phyloP scores from a whole-genome alignment of 2,329 filamentous ascomycete species.

The Mycosphaerella arachidis region DNA sequence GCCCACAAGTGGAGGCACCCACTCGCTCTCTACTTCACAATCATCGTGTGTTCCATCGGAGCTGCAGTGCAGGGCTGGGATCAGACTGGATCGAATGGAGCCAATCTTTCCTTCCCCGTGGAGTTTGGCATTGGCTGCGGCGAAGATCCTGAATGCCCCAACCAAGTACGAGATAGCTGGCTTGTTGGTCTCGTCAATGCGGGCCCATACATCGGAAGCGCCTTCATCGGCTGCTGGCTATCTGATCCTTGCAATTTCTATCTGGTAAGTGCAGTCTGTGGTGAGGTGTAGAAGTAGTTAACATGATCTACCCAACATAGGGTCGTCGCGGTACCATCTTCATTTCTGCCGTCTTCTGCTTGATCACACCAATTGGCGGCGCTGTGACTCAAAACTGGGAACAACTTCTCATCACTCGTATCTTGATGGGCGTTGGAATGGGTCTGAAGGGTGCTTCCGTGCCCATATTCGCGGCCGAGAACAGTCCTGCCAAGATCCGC shows the following conservation, averaged over 20 bases:
- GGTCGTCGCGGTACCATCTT: constrained; percentile 39
- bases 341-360: constrained; percentile 49
- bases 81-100: constrained; percentile 50
- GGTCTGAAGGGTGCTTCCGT: constrained; percentile 43
- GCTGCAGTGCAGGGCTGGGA: constrained; percentile 52
- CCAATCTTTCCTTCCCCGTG: constrained; percentile 48
- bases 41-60: constrained; percentile 50
- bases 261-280: constrained; percentile 10
- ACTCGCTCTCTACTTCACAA: constrained; percentile 45
- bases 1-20: constrained; percentile 50
- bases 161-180: constrained; percentile 48
- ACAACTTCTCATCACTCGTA: constrained; percentile 37
- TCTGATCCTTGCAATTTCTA: constrained; percentile 43
- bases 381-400: constrained; percentile 55
- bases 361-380: constrained; percentile 65
- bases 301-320: not conserved
- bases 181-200: constrained; percentile 65
- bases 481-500: constrained; percentile 51
- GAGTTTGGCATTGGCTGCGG: constrained; percentile 30
- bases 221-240: constrained; percentile 19
- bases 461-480: constrained; percentile 52
- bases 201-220: constrained; percentile 48
- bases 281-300: not conserved
- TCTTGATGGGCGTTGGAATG: constrained; percentile 41
- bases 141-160: constrained; percentile 22